These are phyloP conservation scores for Neofusicoccum cordaticola DNA, from an alignment of 2,329 filamentous ascomycete genomes.

Conservation along the genomic window DNA sequence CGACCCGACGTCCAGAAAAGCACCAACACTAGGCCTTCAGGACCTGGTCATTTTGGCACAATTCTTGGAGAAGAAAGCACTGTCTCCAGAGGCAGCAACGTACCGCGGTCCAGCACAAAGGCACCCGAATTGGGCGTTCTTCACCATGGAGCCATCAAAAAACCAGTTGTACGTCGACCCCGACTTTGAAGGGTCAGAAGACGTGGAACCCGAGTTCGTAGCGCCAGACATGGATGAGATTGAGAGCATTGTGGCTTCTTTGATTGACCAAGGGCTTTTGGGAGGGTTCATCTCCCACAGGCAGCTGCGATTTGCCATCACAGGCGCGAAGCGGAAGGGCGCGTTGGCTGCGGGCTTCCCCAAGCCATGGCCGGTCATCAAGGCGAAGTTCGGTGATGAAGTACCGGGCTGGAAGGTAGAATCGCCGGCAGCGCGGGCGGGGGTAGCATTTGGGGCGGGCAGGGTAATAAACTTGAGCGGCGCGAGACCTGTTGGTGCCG, in stretches of 20 bases:
- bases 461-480: conserved; percentile 58
- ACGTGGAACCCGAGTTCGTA: conserved; percentile 22
- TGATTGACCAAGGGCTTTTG: conserved; percentile 77
- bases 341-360: conserved; percentile 74
- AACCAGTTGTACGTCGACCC: conserved; percentile 40
- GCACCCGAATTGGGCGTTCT: conserved; percentile 45
- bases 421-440: conserved; percentile 22
- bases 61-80: conserved; percentile 60
- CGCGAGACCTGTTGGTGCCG: conserved; percentile 44
- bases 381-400: conserved; percentile 51
- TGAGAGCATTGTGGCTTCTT: conserved; percentile 72
- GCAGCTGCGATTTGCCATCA: conserved; percentile 74
- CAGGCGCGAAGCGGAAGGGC: conserved; percentile 61
- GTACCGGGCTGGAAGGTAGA: conserved; percentile 73
- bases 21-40: conserved; percentile 70
- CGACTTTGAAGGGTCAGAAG: conserved; percentile 42
- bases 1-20: conserved; percentile 55
- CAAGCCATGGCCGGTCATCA: conserved; percentile 66
- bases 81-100: conserved; percentile 29
- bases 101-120: conserved; percentile 34
- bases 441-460: conserved; percentile 39
- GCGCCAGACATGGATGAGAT: conserved; percentile 60
- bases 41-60: conserved; percentile 62
- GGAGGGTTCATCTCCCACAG: conserved; percentile 80
- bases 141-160: conserved; percentile 51